Conservation (phyloP, 495 filamentous ascomycete species). For the Penicillium ucsense region DNA sequence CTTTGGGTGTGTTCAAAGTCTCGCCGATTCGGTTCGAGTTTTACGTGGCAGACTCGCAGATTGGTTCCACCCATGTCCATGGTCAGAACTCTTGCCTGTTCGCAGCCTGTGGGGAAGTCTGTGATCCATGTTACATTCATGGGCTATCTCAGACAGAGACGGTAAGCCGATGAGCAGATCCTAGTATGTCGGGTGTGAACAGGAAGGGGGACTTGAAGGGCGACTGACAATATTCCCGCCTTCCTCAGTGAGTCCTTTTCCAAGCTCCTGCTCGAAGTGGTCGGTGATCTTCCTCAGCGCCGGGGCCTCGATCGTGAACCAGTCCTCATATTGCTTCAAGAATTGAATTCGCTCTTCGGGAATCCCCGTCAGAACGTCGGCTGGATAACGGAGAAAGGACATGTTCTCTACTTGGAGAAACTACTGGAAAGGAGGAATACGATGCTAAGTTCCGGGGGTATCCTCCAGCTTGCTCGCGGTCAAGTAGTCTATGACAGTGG, state of each 20-base stretch:
- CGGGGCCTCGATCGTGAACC: constrained; percentile 60
- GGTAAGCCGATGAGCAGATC: background rate
- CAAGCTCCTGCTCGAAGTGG: constrained; percentile 73
- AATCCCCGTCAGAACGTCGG: constrained; percentile 57
- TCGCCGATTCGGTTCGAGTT: constrained; percentile 65
- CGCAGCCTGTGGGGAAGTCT: constrained; percentile 70
- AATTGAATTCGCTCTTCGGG: constrained; percentile 62
- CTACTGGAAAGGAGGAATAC: background rate
- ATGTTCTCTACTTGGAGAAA: background rate
- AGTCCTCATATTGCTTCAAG: constrained; percentile 65
- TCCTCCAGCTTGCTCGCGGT: too few relatives aligned
- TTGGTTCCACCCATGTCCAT: constrained; percentile 96
- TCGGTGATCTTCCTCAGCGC: constrained; percentile 80
- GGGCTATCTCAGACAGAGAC: constrained; percentile 44
- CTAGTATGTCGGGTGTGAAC: too few relatives aligned
- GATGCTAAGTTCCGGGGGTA: too few relatives aligned
- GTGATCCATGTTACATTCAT: constrained; percentile 98
- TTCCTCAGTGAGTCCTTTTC: constrained; percentile 69
- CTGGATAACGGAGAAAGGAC: constrained; percentile 8
- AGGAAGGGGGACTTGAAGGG: too few relatives aligned
- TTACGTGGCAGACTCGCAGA: constrained; percentile 84
- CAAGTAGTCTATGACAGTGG: background rate
- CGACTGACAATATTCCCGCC: constrained; percentile 75
- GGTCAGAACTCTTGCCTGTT: constrained; percentile 78
- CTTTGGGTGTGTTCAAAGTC: constrained; percentile 90